Percentiles rank a stretch among this genome's conserved stretches.
Conservation (phyloP, 352 stramenopile species). For the Phytopythium cucurbitacearum region DNA sequence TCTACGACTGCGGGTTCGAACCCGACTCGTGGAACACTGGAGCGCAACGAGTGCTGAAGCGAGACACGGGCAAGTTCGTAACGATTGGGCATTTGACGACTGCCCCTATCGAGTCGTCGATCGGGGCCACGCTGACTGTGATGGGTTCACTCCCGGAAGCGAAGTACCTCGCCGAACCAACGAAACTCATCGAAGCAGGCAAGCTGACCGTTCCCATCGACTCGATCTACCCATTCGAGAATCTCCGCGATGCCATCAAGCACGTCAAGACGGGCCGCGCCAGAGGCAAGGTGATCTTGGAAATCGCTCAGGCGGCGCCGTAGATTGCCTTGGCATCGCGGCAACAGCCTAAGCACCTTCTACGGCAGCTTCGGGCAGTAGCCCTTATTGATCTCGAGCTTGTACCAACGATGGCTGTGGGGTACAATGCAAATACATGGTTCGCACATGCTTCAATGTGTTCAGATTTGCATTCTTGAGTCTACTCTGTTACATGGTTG, state of each 20-base stretch:
- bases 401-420: no score
- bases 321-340: no score
- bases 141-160: slow-evolving; percentile 14
- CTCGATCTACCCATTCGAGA: slow-evolving; percentile 43
- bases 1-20: slow-evolving; percentile 28
- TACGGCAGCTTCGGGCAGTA: no score
- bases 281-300: slow-evolving; percentile 46
- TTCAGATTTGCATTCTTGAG: no score
- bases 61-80: slow-evolving; percentile 29
- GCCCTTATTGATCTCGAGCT: no score
- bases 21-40: slow-evolving; percentile 23
- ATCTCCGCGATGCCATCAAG: slow-evolving; percentile 33
- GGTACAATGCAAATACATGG: no score
- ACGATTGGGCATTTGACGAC: slow-evolving; percentile 22
- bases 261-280: slow-evolving; percentile 43
- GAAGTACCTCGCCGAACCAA: slow-evolving; percentile 22
- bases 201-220: slow-evolving; percentile 34
- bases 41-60: slow-evolving; percentile 30
- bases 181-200: slow-evolving; percentile 32
- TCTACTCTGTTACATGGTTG: no score
- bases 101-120: slow-evolving; percentile 43
- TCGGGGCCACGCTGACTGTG: slow-evolving; percentile 34
- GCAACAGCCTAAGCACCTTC: no score
- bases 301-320: slow-evolving; percentile 14
- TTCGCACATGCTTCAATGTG: no score